Conservation (phyloP, 2,329 filamentous ascomycete genomes). For the Penicillium sp. region DNA sequence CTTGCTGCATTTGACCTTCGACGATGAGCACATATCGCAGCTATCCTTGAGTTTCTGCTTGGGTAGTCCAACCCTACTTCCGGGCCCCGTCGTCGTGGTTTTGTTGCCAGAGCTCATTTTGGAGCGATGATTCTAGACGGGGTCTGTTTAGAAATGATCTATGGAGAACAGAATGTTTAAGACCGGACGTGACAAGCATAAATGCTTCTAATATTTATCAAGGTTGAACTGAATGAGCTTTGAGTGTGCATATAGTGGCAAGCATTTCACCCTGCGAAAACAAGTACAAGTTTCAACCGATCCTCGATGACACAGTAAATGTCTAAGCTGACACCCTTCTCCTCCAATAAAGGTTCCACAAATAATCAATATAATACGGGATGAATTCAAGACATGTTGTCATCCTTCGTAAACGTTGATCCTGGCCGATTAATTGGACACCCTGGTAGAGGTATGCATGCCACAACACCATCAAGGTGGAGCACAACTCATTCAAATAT, state of each 20-base stretch:
- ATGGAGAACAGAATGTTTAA: not conserved
- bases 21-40: constrained; percentile 17
- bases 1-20: constrained; percentile 17
- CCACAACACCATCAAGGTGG: not conserved
- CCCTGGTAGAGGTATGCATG: not conserved
- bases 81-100: not conserved
- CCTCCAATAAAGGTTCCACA: not conserved
- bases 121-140: not conserved
- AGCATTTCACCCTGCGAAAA: not conserved
- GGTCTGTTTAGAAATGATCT: not conserved
- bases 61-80: not conserved
- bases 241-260: not conserved
- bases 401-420: not conserved
- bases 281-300: not conserved
- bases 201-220: not conserved
- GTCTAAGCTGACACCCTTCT: not conserved
- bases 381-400: not conserved
- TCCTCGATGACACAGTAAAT: not conserved
- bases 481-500: not conserved
- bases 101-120: not conserved
- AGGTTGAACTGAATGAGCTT: not conserved
- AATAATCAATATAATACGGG: not conserved
- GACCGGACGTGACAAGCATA: not conserved
- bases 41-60: constrained; percentile 15
- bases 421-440: not conserved